Evolutionary conservation across 352 stramenopile species (phyloP).

Genomic region (Phytophthora hybrid): DNA sequence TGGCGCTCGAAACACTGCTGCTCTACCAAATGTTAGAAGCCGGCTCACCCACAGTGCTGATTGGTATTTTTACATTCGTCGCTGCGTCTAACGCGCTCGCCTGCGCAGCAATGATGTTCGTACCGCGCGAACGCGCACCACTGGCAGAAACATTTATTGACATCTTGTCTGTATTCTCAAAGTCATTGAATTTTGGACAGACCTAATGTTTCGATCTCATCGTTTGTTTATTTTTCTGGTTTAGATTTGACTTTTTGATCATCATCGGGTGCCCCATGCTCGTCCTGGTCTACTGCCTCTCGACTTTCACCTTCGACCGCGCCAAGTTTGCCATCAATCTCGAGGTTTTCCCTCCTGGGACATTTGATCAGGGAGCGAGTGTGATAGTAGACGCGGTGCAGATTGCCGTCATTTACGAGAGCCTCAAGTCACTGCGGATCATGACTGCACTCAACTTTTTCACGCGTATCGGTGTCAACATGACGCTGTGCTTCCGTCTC

Average conservation of each 20-base stretch:
- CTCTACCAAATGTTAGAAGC: constrained; percentile 17
- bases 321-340: constrained; percentile 21
- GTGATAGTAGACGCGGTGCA: not conserved
- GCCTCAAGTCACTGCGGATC: not conserved
- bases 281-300: constrained; percentile 22
- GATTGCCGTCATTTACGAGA: not conserved
- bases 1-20: constrained; percentile 12
- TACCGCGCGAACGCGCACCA: constrained; percentile 5
- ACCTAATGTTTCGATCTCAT: not conserved
- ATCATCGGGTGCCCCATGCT: constrained; percentile 26
- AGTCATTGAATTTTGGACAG: not conserved
- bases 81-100: constrained; percentile 10
- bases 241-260: constrained; percentile 35
- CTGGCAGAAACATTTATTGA: constrained; percentile 30
- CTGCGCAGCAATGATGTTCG: constrained; percentile 13
- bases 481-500: not conserved
- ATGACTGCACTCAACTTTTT: constrained; percentile 1
- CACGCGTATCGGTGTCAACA: not conserved
- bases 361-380: too few relatives aligned
- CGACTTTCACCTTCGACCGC: constrained; percentile 29
- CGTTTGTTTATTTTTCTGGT: not conserved
- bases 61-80: constrained; percentile 14
- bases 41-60: constrained; percentile 1
- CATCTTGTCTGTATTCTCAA: constrained; percentile 23
- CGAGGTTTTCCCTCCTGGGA: constrained; percentile 2